phyloP scores from a whole-genome alignment of 2,329 filamentous ascomycete genomes.

The Claviceps sp. region DNA sequence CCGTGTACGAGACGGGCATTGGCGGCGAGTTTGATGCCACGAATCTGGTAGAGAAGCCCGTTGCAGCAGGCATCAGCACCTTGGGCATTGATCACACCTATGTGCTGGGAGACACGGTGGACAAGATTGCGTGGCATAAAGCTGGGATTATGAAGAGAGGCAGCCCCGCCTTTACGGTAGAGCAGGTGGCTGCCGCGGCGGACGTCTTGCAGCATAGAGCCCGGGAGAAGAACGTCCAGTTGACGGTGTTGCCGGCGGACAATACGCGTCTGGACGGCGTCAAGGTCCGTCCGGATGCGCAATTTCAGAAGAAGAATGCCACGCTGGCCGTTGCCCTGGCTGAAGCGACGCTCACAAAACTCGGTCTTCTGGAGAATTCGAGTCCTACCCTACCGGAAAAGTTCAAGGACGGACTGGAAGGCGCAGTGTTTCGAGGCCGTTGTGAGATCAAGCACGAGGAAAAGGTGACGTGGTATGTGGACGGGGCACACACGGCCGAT shows the following conservation, averaged over 20 bases:
- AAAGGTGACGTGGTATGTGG: conserved; percentile 66
- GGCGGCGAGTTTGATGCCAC: conserved; percentile 58
- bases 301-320: conserved; percentile 47
- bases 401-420: conserved; percentile 61
- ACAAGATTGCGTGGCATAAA: conserved; percentile 62
- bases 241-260: conserved; percentile 34
- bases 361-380: conserved; percentile 22
- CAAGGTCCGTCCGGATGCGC: conserved; percentile 35
- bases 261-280: conserved; percentile 29
- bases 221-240: conserved; percentile 32
- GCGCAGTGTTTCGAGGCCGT: conserved; percentile 65
- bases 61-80: conserved; percentile 48
- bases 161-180: conserved; percentile 42
- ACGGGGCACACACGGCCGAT: conserved; percentile 86
- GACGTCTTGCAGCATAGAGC: conserved; percentile 37
- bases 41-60: conserved; percentile 46
- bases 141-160: conserved; percentile 55
- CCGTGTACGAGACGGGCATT: conserved; percentile 53
- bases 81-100: conserved; percentile 57
- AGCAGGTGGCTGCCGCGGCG: conserved; percentile 33
- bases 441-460: conserved; percentile 50
- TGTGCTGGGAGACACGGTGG: conserved; percentile 47
- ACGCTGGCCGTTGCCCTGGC: conserved; percentile 38
- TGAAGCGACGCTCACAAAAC: conserved; percentile 31
- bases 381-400: conserved; percentile 37